Base-by-base conservation (phyloP, 805 yeast genomes). In the Allodekkera sacchari region DNA sequence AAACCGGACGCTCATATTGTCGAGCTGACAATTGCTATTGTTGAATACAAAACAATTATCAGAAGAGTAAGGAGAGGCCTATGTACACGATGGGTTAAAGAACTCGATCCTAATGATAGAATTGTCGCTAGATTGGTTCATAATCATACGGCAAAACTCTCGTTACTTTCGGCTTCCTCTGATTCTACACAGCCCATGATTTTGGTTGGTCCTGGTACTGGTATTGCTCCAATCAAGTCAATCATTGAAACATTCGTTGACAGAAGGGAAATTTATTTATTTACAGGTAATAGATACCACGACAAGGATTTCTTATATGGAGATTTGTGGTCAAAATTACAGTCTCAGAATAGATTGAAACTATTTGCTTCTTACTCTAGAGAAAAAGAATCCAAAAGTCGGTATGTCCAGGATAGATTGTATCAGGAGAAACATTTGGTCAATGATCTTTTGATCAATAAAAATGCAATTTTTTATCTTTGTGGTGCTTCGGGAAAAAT, bases 401-500 rank as follows among this genome's bases (percentile, higher is more conserved):
- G 28, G 27, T 89, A 89, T 49, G 95, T 89, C 2, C 96, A 89
- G 50, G 83, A 84, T 47, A 60, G 64, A 28, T 43, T 89, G 25
- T 80, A 70, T 59, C 55, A 59, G 18, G 57, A 77, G 26, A 64
- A 66, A 20, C 52, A 61, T 3, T 29, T 61, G 14, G 56, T 89
- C 3, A 70, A 64, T 1, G 67, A 75, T 3, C 52, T 77, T 32
- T 47, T 88, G 4, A 51, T 71, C 1, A 60, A 75, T 10, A 42
- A 70, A 26, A 52, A 63, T n/a, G 94, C 83, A 1, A 54, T 70
- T 0, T 59, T 92, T 5, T 87, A 78, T 50, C 63, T 92, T 5
- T 89, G 98, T 63, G 99, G 99, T 1, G 77, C 95, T 11, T 77
- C 94, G 17, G 97, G 98, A 0, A 73, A 73, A 41, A 92, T 92